Percentiles rank a stretch among this genome's conserved stretches.
Evolutionary conservation across 305 asterid species (phyloP).

Genomic region (Fraxinus floribunda): DNA sequence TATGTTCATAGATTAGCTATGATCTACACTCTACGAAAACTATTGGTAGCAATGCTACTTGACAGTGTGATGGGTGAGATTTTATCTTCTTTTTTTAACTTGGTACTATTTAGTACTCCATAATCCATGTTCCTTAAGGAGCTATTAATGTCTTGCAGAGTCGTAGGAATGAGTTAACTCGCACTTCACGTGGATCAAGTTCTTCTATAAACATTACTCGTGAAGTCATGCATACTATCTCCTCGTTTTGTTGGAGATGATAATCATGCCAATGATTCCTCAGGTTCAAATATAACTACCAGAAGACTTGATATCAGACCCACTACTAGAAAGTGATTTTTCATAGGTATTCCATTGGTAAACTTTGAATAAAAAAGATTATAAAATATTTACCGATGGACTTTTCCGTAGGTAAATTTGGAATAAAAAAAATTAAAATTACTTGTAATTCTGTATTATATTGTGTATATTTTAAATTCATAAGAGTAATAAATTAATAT

Average conservation of each 20-base stretch:
- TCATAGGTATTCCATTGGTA: too few species aligned
- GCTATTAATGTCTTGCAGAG: not conserved
- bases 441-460: too few species aligned
- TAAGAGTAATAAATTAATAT: too few species aligned
- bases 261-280: conserved; percentile 30
- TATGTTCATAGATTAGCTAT: not conserved
- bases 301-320: not conserved
- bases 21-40: not conserved
- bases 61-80: too few species aligned
- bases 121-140: not conserved
- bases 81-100: too few species aligned
- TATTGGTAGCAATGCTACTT: too few species aligned
- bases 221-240: conserved; percentile 36
- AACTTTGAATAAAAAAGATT: too few species aligned
- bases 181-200: conserved; percentile 23
- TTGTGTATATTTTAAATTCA: too few species aligned
- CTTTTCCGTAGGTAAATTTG: too few species aligned
- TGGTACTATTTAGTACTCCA: not conserved
- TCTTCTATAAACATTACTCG: conserved; percentile 26
- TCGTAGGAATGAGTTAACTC: conserved; percentile 23
- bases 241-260: conserved; percentile 24
- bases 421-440: too few species aligned
- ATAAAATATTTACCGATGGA: too few species aligned
- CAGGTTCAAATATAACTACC: conserved; percentile 15
- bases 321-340: too few species aligned